phyloP scores from a whole-genome alignment of 2,329 filamentous ascomycete genomes.

The Nigrospora sphaerica region DNA sequence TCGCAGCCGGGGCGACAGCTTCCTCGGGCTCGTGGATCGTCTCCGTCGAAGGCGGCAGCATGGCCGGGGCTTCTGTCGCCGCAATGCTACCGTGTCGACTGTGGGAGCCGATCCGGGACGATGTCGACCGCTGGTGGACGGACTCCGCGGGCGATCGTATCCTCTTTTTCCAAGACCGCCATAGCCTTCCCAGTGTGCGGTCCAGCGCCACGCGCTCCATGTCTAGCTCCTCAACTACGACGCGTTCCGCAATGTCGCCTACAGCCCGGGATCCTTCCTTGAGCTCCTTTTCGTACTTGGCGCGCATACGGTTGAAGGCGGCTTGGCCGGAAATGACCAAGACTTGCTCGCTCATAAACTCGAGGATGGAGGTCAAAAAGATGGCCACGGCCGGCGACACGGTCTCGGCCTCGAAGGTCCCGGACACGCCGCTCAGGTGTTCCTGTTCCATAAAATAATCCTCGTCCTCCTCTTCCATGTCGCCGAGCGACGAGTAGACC shows the following conservation, averaged over 20 bases:
- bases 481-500: slow-evolving; percentile 94
- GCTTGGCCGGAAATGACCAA: slow-evolving; percentile 82
- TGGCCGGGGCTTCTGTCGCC: slow-evolving; percentile 30
- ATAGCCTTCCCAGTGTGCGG: slow-evolving; percentile 78
- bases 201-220: slow-evolving; percentile 92
- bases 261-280: slow-evolving; percentile 40
- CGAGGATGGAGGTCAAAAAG: slow-evolving; percentile 89
- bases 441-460: slow-evolving; percentile 81
- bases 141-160: slow-evolving; percentile 52
- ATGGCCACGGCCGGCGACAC: slow-evolving; percentile 91
- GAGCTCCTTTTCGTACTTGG: slow-evolving; percentile 52
- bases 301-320: slow-evolving; percentile 61
- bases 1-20: not conserved
- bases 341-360: slow-evolving; percentile 88
- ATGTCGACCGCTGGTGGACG: slow-evolving; percentile 39
- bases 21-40: not conserved
- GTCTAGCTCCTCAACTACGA: slow-evolving; percentile 84
- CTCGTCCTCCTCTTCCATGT: slow-evolving; percentile 97
- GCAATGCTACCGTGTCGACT: slow-evolving; percentile 29
- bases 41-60: slow-evolving; percentile 18
- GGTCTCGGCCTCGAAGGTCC: slow-evolving; percentile 55
- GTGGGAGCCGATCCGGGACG: slow-evolving; percentile 34
- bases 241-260: slow-evolving; percentile 50
- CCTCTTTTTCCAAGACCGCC: slow-evolving; percentile 92
- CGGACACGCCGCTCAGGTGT: slow-evolving; percentile 52